phyloP scores from a whole-genome alignment of 2,329 filamentous ascomycete genomes.

The Annulohypoxylon truncatum region DNA sequence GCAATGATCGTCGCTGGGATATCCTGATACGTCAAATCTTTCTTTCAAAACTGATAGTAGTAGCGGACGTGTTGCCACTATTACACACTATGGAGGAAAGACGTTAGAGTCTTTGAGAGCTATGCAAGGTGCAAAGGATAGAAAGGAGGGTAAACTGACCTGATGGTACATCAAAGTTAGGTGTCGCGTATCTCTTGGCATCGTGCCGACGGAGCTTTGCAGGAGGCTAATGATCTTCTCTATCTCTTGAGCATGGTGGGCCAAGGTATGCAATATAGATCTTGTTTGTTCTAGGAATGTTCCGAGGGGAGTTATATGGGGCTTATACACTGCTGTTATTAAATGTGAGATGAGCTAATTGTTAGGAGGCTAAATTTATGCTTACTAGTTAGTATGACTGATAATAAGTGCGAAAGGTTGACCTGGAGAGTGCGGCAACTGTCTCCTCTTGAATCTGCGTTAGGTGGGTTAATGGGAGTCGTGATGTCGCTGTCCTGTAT shows the following conservation, averaged over 20 bases:
- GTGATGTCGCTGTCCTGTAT: conserved; percentile 55
- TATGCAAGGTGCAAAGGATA: background rate
- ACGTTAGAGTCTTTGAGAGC: background rate
- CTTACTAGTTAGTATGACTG: conserved; percentile 53
- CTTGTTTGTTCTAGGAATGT: conserved; percentile 53
- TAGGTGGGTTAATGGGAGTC: conserved; percentile 48
- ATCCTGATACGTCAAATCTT: conserved; percentile 47
- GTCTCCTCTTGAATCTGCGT: conserved; percentile 45
- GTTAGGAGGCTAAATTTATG: background rate
- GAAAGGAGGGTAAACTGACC: conserved; percentile 38
- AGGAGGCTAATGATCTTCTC: conserved; percentile 52
- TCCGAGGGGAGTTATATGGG: conserved; percentile 49
- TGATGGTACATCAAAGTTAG: conserved; percentile 55
- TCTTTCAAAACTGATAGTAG: conserved; percentile 55
- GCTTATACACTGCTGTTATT: conserved; percentile 52
- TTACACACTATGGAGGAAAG: conserved; percentile 50
- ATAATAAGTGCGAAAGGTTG: conserved; percentile 51
- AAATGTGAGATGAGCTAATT: background rate
- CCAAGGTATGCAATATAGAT: conserved; percentile 52
- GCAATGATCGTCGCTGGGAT: conserved; percentile 48
- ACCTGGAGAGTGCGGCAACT: conserved; percentile 52
- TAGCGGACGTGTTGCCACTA: conserved; percentile 54
- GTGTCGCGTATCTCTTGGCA: conserved; percentile 53
- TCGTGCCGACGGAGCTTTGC: conserved; percentile 51
- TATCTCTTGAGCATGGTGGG: conserved; percentile 54